phyloP scores from a whole-genome alignment of 2,329 filamentous ascomycete species.

The Cladorrhinum sp. region DNA sequence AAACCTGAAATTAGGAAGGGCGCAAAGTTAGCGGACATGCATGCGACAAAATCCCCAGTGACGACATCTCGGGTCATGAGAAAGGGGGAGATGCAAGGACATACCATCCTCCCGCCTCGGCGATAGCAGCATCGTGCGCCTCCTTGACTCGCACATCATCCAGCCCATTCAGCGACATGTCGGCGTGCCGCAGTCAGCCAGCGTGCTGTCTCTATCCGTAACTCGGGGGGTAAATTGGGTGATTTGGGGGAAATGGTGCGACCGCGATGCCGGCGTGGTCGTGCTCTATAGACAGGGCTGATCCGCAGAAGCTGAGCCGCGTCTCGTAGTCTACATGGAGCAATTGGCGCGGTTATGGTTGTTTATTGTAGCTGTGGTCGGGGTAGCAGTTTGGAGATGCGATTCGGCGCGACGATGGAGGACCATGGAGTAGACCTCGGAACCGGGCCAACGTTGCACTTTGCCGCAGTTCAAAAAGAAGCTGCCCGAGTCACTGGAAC shows the following conservation, averaged over 20 bases:
- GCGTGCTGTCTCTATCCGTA: slow-evolving; percentile 14
- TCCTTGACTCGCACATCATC: slow-evolving; percentile 78
- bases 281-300: slow-evolving; percentile 12
- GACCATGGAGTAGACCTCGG: slow-evolving; percentile 20
- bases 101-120: slow-evolving; percentile 92
- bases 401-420: slow-evolving; percentile 17
- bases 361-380: slow-evolving; percentile 9
- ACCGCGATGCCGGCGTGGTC: slow-evolving; percentile 8
- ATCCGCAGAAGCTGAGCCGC: slow-evolving; percentile 12
- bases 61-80: slow-evolving; percentile 8
- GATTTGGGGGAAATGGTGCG: slow-evolving; percentile 14
- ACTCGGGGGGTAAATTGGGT: slow-evolving; percentile 19
- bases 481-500: slow-evolving; percentile 1
- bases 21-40: background rate
- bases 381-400: background rate
- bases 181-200: slow-evolving; percentile 23
- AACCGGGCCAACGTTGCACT: slow-evolving; percentile 7
- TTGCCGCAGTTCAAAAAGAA: slow-evolving; percentile 16
- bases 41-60: background rate
- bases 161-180: slow-evolving; percentile 95
- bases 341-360: slow-evolving; percentile 8
- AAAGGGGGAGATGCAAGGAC: slow-evolving; percentile 31
- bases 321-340: slow-evolving; percentile 19
- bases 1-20: slow-evolving; percentile 61
- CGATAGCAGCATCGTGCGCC: slow-evolving; percentile 74